Percentiles rank a stretch among this genome's conserved stretches.
These are phyloP conservation scores for Solanum lignicaule DNA, from an alignment of 257 asterid genomes.

Conservation along the genomic window DNA sequence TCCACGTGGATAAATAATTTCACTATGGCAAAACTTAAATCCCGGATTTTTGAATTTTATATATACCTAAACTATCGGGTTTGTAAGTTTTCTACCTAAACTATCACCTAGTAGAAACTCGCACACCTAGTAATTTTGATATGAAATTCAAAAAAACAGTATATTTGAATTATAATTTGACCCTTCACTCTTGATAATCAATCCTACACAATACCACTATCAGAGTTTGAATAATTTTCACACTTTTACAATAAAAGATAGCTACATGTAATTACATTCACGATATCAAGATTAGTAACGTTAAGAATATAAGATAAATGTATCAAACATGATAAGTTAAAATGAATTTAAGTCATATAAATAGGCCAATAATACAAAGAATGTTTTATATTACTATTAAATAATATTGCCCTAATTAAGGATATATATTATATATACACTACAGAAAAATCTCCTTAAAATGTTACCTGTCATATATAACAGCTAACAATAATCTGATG, in stretches of 20 bases:
- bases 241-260: background rate
- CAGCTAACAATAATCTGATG: background rate
- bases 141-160: rapidly evolving
- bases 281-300: background rate
- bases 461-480: background rate
- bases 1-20: background rate
- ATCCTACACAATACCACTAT: background rate
- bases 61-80: background rate
- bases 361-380: background rate
- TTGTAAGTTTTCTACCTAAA: background rate
- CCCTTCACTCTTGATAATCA: background rate
- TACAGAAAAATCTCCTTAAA: background rate
- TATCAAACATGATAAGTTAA: background rate
- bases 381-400: background rate
- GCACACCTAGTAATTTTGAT: background rate
- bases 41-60: background rate
- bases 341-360: background rate
- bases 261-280: background rate
- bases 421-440: background rate
- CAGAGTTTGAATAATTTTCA: background rate
- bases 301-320: background rate
- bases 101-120: background rate
- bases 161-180: background rate
- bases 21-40: background rate
- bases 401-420: background rate